Conservation (phyloP, 1,284 basidiomycete species). For the Boletus mariae region DNA sequence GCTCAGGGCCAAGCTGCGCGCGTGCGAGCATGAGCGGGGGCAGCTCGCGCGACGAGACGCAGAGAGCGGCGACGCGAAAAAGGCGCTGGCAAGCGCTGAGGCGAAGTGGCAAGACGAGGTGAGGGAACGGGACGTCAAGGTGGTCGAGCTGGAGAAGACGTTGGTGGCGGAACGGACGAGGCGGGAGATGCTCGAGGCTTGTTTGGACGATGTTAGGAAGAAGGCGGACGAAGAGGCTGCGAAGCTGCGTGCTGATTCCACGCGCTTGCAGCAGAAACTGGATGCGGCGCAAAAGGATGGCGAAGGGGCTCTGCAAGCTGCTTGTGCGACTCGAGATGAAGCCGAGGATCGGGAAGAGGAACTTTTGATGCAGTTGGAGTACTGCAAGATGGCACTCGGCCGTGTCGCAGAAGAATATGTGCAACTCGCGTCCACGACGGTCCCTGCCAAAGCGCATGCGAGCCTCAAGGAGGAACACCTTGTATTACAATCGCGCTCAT, state of each 20-base stretch:
- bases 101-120: conserved; percentile 49
- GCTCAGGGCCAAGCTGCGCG: conserved; percentile 54
- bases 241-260: conserved; percentile 34
- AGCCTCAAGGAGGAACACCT: conserved; percentile 43
- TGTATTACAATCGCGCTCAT: conserved; percentile 41
- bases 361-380: conserved; percentile 48
- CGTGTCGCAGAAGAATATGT: conserved; percentile 58
- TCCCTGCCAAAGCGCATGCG: conserved; percentile 40
- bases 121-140: conserved; percentile 49
- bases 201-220: conserved; percentile 41
- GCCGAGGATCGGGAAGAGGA: conserved; percentile 36
- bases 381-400: conserved; percentile 42
- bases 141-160: conserved; percentile 55
- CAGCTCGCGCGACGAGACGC: conserved; percentile 43
- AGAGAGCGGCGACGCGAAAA: conserved; percentile 52
- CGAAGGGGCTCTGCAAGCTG: conserved; percentile 32
- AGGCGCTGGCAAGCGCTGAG: conserved; percentile 47
- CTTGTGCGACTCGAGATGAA: conserved; percentile 23
- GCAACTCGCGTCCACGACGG: conserved; percentile 48
- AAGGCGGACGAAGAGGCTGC: conserved; percentile 42
- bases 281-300: conserved; percentile 24
- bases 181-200: conserved; percentile 44
- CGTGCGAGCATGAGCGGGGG: conserved; percentile 55
- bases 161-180: conserved; percentile 48
- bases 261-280: conserved; percentile 38